These are phyloP conservation scores for Monilinia fructicola DNA, from an alignment of 2,329 filamentous ascomycete genomes.

Conservation along the genomic window DNA sequence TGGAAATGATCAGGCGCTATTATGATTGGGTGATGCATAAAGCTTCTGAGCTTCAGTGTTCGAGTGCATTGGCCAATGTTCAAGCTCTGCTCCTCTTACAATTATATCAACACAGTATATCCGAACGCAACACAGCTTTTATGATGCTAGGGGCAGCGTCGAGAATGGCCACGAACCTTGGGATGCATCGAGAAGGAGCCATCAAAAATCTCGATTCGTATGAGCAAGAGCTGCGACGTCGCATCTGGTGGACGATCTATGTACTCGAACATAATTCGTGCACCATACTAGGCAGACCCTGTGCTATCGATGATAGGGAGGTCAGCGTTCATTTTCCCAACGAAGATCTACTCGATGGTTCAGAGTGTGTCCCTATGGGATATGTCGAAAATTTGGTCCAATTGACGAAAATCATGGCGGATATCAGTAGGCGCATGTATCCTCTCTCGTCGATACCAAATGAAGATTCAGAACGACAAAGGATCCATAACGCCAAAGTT, in stretches of 20 bases:
- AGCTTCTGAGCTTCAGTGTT: conserved; percentile 43
- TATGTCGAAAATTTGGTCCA: conserved; percentile 35
- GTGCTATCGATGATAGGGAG: conserved; percentile 37
- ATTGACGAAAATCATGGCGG: conserved; percentile 33
- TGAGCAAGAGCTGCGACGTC: conserved; percentile 37
- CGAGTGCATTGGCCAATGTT: conserved; percentile 45
- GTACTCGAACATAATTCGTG: conserved; percentile 39
- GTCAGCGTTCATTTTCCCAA: conserved; percentile 37
- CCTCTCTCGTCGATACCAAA: conserved; percentile 28
- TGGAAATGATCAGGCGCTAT: conserved; percentile 42
- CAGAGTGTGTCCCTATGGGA: conserved; percentile 32
- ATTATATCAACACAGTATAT: conserved; percentile 45
- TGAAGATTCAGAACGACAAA: conserved; percentile 31
- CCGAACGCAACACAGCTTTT: conserved; percentile 46
- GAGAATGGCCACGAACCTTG: conserved; percentile 46
- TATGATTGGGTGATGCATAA: conserved; percentile 40
- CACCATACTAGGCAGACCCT: conserved; percentile 37
- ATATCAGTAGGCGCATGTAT: conserved; percentile 37
- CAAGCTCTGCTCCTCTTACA: conserved; percentile 46
- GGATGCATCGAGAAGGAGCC: conserved; percentile 46
- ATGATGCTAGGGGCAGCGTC: conserved; percentile 45
- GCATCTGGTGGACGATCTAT: conserved; percentile 40
- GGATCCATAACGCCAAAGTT: conserved; percentile 31
- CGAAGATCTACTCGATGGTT: conserved; percentile 36
- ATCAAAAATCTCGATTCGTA: conserved; percentile 42